Evolutionary conservation across 495 filamentous ascomycete species (phyloP).

Genomic region (Hyaloscypha bicolor): DNA sequence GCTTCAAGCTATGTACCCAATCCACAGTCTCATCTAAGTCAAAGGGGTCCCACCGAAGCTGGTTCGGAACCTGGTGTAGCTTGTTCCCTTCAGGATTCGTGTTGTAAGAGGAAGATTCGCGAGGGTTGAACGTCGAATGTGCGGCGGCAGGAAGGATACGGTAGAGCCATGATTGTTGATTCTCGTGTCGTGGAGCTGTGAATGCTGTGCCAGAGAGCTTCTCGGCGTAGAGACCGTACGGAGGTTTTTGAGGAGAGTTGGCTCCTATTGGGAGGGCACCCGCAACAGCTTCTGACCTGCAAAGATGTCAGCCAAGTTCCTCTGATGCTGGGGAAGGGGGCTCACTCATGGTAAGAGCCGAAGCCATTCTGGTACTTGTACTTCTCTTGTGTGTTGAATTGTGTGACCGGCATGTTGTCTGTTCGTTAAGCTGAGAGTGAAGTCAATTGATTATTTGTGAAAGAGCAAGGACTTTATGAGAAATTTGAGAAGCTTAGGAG

Average conservation of each 20-base stretch:
- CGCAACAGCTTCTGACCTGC: constrained; percentile 48
- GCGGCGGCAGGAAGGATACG: constrained; percentile 82
- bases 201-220: constrained; percentile 95
- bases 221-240: constrained; percentile 85
- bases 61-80: constrained; percentile 75
- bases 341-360: constrained; percentile 63
- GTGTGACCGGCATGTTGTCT: constrained; percentile 56
- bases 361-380: constrained; percentile 73
- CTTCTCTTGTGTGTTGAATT: constrained; percentile 56
- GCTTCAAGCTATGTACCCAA: constrained; percentile 76
- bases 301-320: neutral
- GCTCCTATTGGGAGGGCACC: constrained; percentile 60
- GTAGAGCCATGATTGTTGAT: constrained; percentile 94
- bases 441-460: neutral
- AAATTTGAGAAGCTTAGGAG: neutral
- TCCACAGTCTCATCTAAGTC: constrained; percentile 69
- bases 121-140: constrained; percentile 70
- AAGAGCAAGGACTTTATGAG: neutral
- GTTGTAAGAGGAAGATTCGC: constrained; percentile 31
- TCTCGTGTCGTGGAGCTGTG: constrained; percentile 86
- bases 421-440: neutral
- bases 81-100: constrained; percentile 31
- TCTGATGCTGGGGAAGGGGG: neutral
- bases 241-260: constrained; percentile 87
- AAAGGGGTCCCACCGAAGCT: constrained; percentile 88